Base-by-base conservation (phyloP, 495 filamentous ascomycete species). In the Annulohypoxylon nitens region DNA sequence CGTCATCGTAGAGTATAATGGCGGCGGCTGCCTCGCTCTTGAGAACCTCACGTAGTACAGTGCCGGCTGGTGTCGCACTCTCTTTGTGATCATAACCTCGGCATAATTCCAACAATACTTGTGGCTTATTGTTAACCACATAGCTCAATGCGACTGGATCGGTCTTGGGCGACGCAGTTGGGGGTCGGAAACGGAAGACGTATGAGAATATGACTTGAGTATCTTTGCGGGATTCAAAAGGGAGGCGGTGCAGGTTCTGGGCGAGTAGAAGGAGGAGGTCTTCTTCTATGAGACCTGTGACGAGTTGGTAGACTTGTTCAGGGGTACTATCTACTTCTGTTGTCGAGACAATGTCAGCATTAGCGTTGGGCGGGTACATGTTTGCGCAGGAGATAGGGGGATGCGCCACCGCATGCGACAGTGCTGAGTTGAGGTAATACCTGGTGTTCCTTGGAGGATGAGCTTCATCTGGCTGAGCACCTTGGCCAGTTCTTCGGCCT, bases 221-320 rank as follows among this genome's bases (percentile, higher is more conserved):
- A 76, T 97, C 93, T 82, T 97, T 97, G 75, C 92, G 89, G 26
- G 93, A 91, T 84, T 99, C 97, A 85, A 99, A 99, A 5, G 95
- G 93, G 5, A 98, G 89, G 30, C 90, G 86, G 79, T 92, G 88
- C 55, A 99, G 90, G 77, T 90, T 89, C 51, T 87, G 86, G 30
- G 95, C 92, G 41, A 99, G 90, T 36, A 92, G 84, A 74, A 91
- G 92, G 39, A 98, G 88, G 23, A 99, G 84, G 79, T 98, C 93
- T 82, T 97, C 93, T 74, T 94, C 87, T 71, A 97, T 90, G 41
- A 97, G 88, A 58, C 90, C 88, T 45, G 88, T 90, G 50, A 97
- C 88, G 18, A 98, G 86, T 63, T 91, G 87, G 75, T 92, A 88
- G 67, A 97, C 91, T 78, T 95, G 92, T 55, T 98, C 94, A 20